Evolutionary conservation across 441 rosid genomes (phyloP), one percentile per base, ranked within the genome.

Genomic region (California macrophylla): DNA sequence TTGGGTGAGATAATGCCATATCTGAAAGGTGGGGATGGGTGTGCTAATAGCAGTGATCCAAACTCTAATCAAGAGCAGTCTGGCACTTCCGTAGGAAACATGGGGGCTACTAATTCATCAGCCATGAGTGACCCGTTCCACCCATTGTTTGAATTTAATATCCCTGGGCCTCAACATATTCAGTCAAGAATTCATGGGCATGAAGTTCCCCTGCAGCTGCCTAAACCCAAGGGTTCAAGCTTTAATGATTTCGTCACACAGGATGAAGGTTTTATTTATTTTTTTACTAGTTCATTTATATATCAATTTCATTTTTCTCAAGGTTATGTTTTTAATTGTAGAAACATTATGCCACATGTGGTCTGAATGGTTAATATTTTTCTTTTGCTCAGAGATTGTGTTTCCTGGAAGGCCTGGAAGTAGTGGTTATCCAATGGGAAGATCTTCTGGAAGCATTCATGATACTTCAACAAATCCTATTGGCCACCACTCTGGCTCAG

Each of bases 351-450:
- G 18, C 60, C 4, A 16, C 4, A 52, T 52, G 24, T 52, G 23
- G 60, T 50, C 9, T 18, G 21, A 50, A 16, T 52, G 23, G 60
- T 52, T 52, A 16, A 50, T 16, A 29, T 25, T 28, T 36, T 20
- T 5, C 6, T 64, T 36, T 66, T 70, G 16, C 67, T n/a, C 90
- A 91, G 97, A 91, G 79, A 82, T 80, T 64, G 74, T 90, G 40
- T 86, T 87, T 74, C 89, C 96, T 13, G 96, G 96, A 76, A 86
- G 87, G 76, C 77, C 87, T 71, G 84, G 85, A 61, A 84, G 78
- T 79, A 69, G 83, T 69, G 84, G 84, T 47, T 75, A 78, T 73
- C 74, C 80, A 24, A 60, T 76, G 20, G 72, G 74, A 68, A 83
- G 80, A 68, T 70, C 84, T 52, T 79, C 86, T 54, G 78, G 82